Percentiles rank a stretch among this genome's conserved stretches.
Evolutionary conservation across 2,329 filamentous ascomycete genomes (phyloP).

Genomic region (Nemania sp.): DNA sequence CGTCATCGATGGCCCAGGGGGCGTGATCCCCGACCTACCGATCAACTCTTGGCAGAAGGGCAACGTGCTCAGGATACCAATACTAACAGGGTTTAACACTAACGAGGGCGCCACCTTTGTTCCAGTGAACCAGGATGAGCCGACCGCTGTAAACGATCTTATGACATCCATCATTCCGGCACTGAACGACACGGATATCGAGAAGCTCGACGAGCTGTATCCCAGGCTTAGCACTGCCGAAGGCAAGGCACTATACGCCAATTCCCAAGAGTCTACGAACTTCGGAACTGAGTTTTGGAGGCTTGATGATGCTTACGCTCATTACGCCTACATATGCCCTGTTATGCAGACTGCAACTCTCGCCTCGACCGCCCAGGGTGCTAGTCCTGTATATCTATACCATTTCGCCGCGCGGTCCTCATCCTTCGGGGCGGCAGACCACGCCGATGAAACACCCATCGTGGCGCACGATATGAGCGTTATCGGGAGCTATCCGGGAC

Average conservation of each 20-base stretch:
- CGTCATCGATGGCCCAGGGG: slow-evolving; percentile 68
- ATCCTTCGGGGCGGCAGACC: slow-evolving; percentile 57
- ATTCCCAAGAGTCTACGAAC: slow-evolving; percentile 50
- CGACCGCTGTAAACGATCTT: slow-evolving; percentile 68
- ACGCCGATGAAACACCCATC: slow-evolving; percentile 60
- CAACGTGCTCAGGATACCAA: slow-evolving; percentile 66
- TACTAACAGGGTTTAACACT: slow-evolving; percentile 77
- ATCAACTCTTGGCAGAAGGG: slow-evolving; percentile 68
- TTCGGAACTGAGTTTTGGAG: slow-evolving; percentile 68
- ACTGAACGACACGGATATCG: slow-evolving; percentile 64
- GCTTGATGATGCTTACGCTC: slow-evolving; percentile 70
- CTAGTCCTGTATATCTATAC: slow-evolving; percentile 64
- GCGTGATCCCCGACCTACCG: slow-evolving; percentile 68
- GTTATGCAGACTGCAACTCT: slow-evolving; percentile 70
- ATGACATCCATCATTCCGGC: slow-evolving; percentile 72
- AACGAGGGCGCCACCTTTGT: slow-evolving; percentile 78
- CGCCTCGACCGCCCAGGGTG: slow-evolving; percentile 48
- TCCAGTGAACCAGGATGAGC: slow-evolving; percentile 59
- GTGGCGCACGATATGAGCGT: slow-evolving; percentile 58
- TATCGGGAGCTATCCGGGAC: slow-evolving; percentile 53
- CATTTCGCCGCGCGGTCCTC: slow-evolving; percentile 66
- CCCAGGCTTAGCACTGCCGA: slow-evolving; percentile 65
- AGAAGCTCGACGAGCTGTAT: slow-evolving; percentile 69
- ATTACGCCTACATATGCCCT: slow-evolving; percentile 74
- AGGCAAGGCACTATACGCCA: slow-evolving; percentile 55